Evolutionary conservation across 169 alveolate genomes (phyloP).

Genomic region (Cyclospora cayetanensis): DNA sequence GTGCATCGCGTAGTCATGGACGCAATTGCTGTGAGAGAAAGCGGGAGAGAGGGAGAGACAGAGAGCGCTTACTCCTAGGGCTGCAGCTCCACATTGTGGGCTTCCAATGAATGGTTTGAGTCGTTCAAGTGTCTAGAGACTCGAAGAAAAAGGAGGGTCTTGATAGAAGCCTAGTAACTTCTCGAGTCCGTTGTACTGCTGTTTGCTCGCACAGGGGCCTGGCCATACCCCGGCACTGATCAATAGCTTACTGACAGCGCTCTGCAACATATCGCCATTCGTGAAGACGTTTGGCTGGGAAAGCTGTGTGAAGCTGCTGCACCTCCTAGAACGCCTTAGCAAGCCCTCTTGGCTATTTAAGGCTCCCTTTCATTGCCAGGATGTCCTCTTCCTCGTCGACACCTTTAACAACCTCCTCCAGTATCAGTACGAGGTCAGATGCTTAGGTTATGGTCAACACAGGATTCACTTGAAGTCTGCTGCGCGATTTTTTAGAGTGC

Average conservation of each 20-base stretch:
- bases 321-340: conserved; percentile 21
- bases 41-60: background rate
- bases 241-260: conserved; percentile 59
- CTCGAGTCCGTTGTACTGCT: no score
- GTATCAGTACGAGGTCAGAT: conserved; percentile 53
- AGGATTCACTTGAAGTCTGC: no score
- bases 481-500: no score
- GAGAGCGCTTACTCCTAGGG: background rate
- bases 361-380: conserved; percentile 59
- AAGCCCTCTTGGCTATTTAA: conserved; percentile 43
- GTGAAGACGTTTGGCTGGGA: conserved; percentile 51
- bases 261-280: conserved; percentile 62
- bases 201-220: background rate
- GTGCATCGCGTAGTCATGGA: conserved; percentile 56
- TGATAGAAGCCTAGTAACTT: no score
- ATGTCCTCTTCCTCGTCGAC: conserved; percentile 55
- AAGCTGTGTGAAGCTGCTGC: conserved; percentile 14
- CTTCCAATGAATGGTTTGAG: background rate
- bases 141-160: no score
- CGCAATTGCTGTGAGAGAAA: background rate
- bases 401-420: conserved; percentile 61
- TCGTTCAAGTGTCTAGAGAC: background rate
- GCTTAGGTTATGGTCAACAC: background rate
- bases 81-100: background rate
- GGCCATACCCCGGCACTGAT: conserved; percentile 21